phyloP scores from a whole-genome alignment of 2,329 filamentous ascomycete species.

The Microsporum canis region DNA sequence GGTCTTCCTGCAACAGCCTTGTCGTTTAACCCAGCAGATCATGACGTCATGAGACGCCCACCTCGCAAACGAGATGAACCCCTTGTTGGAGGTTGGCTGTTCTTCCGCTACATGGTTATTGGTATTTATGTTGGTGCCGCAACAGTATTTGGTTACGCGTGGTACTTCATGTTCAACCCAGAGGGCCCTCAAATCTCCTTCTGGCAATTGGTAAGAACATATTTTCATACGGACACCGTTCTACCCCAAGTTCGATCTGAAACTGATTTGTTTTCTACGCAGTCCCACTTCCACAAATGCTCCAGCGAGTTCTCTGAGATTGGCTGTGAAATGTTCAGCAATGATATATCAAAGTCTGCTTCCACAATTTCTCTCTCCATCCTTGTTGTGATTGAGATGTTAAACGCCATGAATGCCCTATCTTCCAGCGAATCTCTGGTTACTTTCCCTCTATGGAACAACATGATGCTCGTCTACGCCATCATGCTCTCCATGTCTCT shows the following conservation, averaged over 20 bases:
- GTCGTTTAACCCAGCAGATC: conserved; percentile 96
- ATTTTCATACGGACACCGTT: not conserved
- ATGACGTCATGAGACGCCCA: conserved; percentile 90
- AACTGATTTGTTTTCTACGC: not conserved
- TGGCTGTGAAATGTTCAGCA: conserved; percentile 81
- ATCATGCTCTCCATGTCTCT: conserved; percentile 86
- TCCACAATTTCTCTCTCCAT: conserved; percentile 86
- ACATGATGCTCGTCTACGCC: conserved; percentile 96
- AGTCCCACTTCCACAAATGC: conserved; percentile 87
- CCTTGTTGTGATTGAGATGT: conserved; percentile 96
- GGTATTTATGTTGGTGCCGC: conserved; percentile 89
- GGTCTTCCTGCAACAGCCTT: conserved; percentile 91
- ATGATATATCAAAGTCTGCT: conserved; percentile 75
- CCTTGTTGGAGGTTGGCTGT: conserved; percentile 88
- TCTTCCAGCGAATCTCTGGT: conserved; percentile 90
- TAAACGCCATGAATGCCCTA: conserved; percentile 97
- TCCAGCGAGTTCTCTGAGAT: conserved; percentile 74
- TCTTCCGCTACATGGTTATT: conserved; percentile 94
- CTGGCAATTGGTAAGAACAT: conserved; percentile 56
- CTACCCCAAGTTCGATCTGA: conserved; percentile 8
- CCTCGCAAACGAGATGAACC: conserved; percentile 87
- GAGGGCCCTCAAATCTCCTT: conserved; percentile 86
- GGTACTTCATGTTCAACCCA: conserved; percentile 98
- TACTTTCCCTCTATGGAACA: conserved; percentile 91
- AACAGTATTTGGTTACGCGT: conserved; percentile 95